Conservation (phyloP, 177 flowering plant species). For the Vitis hybrid region DNA sequence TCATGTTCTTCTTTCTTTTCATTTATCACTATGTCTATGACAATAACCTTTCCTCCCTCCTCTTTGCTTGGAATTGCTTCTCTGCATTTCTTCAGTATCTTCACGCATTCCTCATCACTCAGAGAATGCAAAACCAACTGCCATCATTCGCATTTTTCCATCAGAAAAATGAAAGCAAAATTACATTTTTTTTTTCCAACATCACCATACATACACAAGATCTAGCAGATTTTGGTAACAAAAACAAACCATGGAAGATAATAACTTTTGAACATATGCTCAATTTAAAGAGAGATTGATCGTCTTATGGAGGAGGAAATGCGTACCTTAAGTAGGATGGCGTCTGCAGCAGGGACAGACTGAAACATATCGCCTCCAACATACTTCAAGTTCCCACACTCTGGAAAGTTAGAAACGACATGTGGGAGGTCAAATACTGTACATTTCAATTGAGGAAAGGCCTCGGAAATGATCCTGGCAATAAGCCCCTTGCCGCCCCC, state of each 20-base stretch:
- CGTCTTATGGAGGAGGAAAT: too few species aligned
- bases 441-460: constrained; percentile 14
- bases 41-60: too few species aligned
- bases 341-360: constrained; percentile 14
- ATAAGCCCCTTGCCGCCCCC: constrained; percentile 17
- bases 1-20: not conserved
- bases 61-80: too few species aligned
- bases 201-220: not conserved
- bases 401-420: constrained; percentile 12
- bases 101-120: not conserved
- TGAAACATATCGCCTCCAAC: constrained; percentile 19
- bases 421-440: constrained; percentile 21
- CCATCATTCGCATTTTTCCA: not conserved
- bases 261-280: too few species aligned
- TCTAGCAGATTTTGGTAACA: too few species aligned
- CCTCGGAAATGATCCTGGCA: constrained; percentile 9
- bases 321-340: not conserved
- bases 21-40: too few species aligned
- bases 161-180: not conserved
- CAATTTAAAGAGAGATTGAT: too few species aligned
- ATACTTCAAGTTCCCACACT: constrained; percentile 4
- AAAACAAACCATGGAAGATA: too few species aligned
- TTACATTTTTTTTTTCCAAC: too few species aligned
- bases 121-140: not conserved
- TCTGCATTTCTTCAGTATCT: not conserved